phyloP scores from a whole-genome alignment of 2,329 filamentous ascomycete species.

The Raffaelea deltoideospora region DNA sequence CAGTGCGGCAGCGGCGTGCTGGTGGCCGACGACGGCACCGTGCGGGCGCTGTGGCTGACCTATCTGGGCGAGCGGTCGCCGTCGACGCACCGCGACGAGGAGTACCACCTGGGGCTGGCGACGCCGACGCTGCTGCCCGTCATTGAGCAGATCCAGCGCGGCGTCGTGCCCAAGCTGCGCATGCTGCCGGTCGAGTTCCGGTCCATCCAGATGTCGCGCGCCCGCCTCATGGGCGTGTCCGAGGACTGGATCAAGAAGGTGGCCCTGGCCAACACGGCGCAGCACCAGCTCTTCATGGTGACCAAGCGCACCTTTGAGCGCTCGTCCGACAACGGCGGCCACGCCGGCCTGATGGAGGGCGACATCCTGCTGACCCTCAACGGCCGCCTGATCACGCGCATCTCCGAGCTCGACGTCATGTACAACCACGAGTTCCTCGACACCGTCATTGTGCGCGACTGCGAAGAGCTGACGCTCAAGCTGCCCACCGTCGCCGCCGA shows the following conservation, averaged over 20 bases:
- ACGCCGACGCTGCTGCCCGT: conserved; percentile 81
- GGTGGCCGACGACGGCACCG: conserved; percentile 74
- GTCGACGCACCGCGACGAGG: conserved; percentile 72
- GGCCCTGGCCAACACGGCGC: conserved; percentile 71
- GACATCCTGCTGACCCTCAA: conserved; percentile 89
- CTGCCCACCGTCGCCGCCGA: conserved; percentile 77
- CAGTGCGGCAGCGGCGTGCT: conserved; percentile 93
- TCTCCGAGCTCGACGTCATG: conserved; percentile 91
- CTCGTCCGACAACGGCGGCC: conserved; percentile 12
- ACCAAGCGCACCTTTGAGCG: conserved; percentile 61
- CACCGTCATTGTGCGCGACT: conserved; percentile 74
- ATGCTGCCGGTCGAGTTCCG: conserved; percentile 92
- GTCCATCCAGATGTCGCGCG: conserved; percentile 92
- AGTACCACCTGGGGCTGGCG: conserved; percentile 87
- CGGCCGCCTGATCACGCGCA: conserved; percentile 79
- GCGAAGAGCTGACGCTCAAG: conserved; percentile 59
- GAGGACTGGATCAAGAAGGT: conserved; percentile 94
- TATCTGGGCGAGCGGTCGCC: conserved; percentile 82
- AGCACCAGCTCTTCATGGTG: conserved; percentile 97
- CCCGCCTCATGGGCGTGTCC: conserved; percentile 89
- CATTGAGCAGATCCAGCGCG: conserved; percentile 71
- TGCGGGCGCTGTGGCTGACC: conserved; percentile 91
- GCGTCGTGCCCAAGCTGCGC: conserved; percentile 63
- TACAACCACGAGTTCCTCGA: conserved; percentile 75
- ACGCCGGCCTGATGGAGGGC: conserved; percentile 61